These are phyloP conservation scores for Graphilbum sp. DNA, from an alignment of 2,329 filamentous ascomycete genomes.

Conservation along the genomic window DNA sequence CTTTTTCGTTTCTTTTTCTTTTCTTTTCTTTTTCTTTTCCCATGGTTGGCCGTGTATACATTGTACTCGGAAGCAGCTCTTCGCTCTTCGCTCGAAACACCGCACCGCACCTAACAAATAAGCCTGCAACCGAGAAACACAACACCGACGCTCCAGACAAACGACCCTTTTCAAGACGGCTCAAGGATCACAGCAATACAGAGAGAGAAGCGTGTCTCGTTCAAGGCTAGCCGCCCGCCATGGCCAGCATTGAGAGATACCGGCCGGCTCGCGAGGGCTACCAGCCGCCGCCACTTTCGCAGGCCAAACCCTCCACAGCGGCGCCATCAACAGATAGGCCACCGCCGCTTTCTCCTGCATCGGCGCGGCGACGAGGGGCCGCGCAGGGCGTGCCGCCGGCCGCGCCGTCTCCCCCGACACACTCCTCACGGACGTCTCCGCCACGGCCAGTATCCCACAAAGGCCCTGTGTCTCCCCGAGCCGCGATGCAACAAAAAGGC, in stretches of 20 bases:
- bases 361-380: conserved; percentile 24
- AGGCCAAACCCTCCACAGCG: conserved; percentile 8
- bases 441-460: conserved; percentile 21
- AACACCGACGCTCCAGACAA: too few relatives aligned
- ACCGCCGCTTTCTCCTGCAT: conserved; percentile 16
- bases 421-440: conserved; percentile 37
- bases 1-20: too few relatives aligned
- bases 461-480: conserved; percentile 8
- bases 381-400: conserved; percentile 33
- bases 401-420: conserved; percentile 42
- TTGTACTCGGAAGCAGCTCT: too few relatives aligned
- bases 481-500: background rate
- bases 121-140: too few relatives aligned
- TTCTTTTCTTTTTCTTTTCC: too few relatives aligned
- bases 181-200: background rate
- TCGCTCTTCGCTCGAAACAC: too few relatives aligned
- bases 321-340: background rate
- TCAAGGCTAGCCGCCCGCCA: too few relatives aligned
- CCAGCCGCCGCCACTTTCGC: conserved; percentile 31
- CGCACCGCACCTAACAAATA: too few relatives aligned
- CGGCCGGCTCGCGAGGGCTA: conserved; percentile 40
- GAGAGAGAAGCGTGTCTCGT: background rate
- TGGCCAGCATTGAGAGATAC: conserved; percentile 46
- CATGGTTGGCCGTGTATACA: too few relatives aligned
- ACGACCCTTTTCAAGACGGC: background rate